A percentile compares a stretch with the other conserved stretches of the same genome.
These are phyloP conservation scores for Arthromyces matolae DNA, from an alignment of 768 basidiomycete genomes.

Conservation along the genomic window DNA sequence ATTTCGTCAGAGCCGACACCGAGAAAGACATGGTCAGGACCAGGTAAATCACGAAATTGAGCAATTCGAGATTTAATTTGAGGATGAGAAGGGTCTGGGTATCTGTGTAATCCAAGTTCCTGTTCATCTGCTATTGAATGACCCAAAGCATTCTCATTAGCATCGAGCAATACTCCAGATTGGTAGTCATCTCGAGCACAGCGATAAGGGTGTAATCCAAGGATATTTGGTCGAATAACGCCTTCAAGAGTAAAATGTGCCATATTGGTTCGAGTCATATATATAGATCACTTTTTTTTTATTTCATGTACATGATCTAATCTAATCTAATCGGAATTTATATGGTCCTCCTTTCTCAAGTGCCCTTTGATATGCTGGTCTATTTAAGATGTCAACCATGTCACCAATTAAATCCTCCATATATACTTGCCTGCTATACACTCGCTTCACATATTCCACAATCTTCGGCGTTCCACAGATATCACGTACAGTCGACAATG, in stretches of 20 bases:
- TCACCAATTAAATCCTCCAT: too few relatives aligned
- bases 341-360: too few relatives aligned
- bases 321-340: too few relatives aligned
- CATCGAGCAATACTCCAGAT: conserved; percentile 88
- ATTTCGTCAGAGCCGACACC: conserved; percentile 98
- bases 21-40: conserved; percentile 72
- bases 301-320: too few relatives aligned
- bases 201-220: conserved; percentile 86
- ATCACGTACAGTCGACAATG: conserved; percentile 16
- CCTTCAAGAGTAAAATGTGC: conserved; percentile 81
- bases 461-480: conserved; percentile 19
- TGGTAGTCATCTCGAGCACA: conserved; percentile 97
- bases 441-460: conserved; percentile 20
- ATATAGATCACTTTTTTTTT: too few relatives aligned
- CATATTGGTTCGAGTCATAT: too few relatives aligned
- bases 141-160: conserved; percentile 95
- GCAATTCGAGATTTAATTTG: conserved; percentile 76
- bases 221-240: conserved; percentile 92
- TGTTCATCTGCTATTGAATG: conserved; percentile 62
- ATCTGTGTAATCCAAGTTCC: conserved; percentile 72
- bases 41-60: conserved; percentile 63
- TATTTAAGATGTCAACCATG: too few relatives aligned
- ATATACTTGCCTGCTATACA: conserved; percentile 12
- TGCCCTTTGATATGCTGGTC: too few relatives aligned
- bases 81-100: conserved; percentile 89